Percentiles rank a stretch among this genome's conserved stretches.
Conservation (phyloP, 1,284 basidiomycete genomes). For the Rhodotorula sp. region DNA sequence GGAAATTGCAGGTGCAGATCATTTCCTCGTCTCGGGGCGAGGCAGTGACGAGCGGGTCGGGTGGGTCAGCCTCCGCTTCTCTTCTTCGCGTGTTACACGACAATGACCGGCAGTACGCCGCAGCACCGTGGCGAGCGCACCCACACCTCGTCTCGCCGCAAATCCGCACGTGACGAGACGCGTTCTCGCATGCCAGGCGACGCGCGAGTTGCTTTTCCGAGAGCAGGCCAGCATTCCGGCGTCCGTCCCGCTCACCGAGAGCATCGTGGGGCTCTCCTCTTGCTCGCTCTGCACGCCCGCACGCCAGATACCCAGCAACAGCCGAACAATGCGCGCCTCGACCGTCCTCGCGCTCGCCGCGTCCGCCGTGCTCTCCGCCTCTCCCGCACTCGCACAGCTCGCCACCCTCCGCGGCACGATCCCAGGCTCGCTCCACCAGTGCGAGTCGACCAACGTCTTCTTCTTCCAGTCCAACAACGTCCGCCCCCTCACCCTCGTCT, state of each 20-base stretch:
- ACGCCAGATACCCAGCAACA: too few species aligned
- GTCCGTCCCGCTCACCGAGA: too few species aligned
- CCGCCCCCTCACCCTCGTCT: conserved; percentile 34
- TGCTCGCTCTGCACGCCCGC: not conserved
- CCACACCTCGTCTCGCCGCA: not conserved
- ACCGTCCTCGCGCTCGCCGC: conserved; percentile 12
- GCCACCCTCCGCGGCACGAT: conserved; percentile 34
- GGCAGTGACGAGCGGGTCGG: too few species aligned
- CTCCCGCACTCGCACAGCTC: conserved; percentile 19
- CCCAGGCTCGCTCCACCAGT: conserved; percentile 34
- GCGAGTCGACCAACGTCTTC: conserved; percentile 38
- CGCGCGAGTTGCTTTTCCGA: too few species aligned
- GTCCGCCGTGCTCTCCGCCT: conserved; percentile 27
- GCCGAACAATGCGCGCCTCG: not conserved
- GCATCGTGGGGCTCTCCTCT: not conserved
- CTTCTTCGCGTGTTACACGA: too few species aligned
- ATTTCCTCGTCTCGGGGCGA: too few species aligned
- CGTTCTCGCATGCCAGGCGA: too few species aligned
- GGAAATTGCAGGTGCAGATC: too few species aligned
- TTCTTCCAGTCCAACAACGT: conserved; percentile 37
- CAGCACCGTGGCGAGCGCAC: not conserved
- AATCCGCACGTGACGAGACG: too few species aligned
- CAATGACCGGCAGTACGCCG: too few species aligned
- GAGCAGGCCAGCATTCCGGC: too few species aligned
- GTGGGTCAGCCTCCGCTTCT: too few species aligned